Evolutionary conservation across 306 rosid genomes (phyloP).

Genomic region (Quercus glauca): DNA sequence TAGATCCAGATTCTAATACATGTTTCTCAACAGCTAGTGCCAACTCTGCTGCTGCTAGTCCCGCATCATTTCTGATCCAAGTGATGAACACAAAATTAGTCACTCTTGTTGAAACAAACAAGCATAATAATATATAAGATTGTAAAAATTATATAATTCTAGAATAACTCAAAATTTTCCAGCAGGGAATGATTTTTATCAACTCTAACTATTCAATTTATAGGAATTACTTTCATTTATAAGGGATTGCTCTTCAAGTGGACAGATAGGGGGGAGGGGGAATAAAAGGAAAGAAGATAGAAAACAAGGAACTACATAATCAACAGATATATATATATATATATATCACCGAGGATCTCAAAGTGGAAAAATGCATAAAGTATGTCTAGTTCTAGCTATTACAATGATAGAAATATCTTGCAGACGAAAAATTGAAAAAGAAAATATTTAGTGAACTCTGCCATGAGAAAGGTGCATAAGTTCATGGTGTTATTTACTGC

Average conservation of each 20-base stretch:
- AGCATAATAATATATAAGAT: background rate
- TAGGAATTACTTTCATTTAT: background rate
- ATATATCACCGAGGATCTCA: no score
- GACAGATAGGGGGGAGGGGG: background rate
- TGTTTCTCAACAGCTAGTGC: constrained; percentile 86
- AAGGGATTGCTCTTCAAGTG: background rate
- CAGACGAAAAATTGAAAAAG: background rate
- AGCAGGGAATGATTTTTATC: background rate
- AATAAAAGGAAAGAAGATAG: background rate
- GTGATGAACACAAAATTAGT: constrained; percentile 18
- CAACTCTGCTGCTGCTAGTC: constrained; percentile 93
- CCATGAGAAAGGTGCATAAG: background rate
- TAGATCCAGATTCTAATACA: constrained; percentile 84
- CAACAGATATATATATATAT: background rate
- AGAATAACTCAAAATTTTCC: background rate
- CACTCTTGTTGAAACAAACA: background rate
- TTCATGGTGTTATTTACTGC: background rate
- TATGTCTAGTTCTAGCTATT: constrained; percentile 2
- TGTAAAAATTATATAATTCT: background rate
- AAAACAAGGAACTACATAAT: background rate
- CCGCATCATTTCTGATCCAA: constrained; percentile 84
- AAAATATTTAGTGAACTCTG: background rate
- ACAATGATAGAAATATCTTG: constrained; percentile 11
- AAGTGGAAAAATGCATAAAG: background rate
- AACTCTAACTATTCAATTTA: background rate